Percentiles rank a stretch among this genome's conserved stretches.
These are phyloP conservation scores for Fusarium lateritium DNA, from an alignment of 2,329 filamentous ascomycete species.

Conservation along the genomic window DNA sequence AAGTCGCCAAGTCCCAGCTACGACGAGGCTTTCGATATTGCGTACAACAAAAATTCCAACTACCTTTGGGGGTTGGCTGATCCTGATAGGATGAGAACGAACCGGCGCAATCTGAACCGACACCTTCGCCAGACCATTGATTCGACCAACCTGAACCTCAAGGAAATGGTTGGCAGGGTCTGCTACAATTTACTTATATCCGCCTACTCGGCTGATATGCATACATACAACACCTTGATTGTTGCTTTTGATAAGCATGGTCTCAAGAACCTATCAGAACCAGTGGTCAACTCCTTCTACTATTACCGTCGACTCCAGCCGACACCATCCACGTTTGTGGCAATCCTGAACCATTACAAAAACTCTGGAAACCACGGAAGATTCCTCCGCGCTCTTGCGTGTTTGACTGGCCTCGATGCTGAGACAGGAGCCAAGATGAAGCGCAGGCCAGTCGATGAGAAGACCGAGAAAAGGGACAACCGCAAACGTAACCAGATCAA, in stretches of 20 bases:
- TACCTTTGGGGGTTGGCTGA: conserved; percentile 51
- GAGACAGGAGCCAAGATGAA: conserved; percentile 58
- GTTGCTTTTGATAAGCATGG: conserved; percentile 71
- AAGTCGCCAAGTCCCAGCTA: conserved; percentile 47
- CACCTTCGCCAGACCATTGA: conserved; percentile 51
- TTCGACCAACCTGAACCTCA: conserved; percentile 44
- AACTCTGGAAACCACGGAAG: conserved; percentile 57
- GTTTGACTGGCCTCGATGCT: conserved; percentile 61
- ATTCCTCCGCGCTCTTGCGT: conserved; percentile 62
- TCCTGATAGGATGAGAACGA: conserved; percentile 43
- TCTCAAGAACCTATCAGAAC: conserved; percentile 65
- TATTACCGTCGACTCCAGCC: conserved; percentile 60
- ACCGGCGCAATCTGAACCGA: conserved; percentile 50
- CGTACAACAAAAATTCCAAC: conserved; percentile 23
- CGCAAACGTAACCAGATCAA: conserved; percentile 38
- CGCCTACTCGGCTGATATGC: conserved; percentile 72
- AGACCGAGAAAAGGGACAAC: conserved; percentile 46
- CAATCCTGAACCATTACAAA: conserved; percentile 67
- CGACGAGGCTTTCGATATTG: conserved; percentile 49
- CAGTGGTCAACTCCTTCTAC: conserved; percentile 68
- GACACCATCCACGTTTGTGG: conserved; percentile 64
- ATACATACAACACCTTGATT: conserved; percentile 80
- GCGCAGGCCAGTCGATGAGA: conserved; percentile 53
- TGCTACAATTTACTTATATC: conserved; percentile 78
- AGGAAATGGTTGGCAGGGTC: conserved; percentile 58